Evolutionary conservation across 2,329 filamentous ascomycete species (phyloP), one percentile per base, ranked within the genome.

Genomic region (Chrysosporium keratinophilum): DNA sequence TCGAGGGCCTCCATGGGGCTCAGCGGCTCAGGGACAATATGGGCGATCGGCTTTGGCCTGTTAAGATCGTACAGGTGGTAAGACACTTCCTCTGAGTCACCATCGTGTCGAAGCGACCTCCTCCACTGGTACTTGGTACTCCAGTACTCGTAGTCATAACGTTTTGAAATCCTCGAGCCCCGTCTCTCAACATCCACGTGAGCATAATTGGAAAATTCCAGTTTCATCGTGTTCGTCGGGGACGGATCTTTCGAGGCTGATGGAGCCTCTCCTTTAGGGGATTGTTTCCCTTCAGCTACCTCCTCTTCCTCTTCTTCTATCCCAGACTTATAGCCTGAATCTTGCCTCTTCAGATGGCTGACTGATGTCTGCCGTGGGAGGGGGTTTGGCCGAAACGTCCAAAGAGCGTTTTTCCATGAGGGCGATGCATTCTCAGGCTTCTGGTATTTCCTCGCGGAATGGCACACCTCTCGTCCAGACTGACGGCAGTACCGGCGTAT

Each of bases 161-260:
- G 80, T 71, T 89, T 91, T 58, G 77, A 77, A 43, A 77, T 74
- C 60, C 81, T 83, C 49, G 78, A 74, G 5, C 85, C 85, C 20
- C 80, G 77, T 41, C 87, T 81, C 60, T 80, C 82, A 49, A 98
- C 73, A 59, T 95, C 87, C 40, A 97, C 82, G 62, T 93, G 88
- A 1, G 91, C 91, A 67, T 98, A 98, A 73, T 97, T 98, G 60
- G 88, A 94, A 67, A 96, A 98, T 67, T 97, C 91, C 34, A 98
- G 79, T 70, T 89, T 87, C 67, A 91, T 86, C 35, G 79, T 84
- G 68, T 95, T 88, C 55, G 84, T 87, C 15, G 87, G 80, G 43
- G 75, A 64, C 51, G 70, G 63, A 14, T 40, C 35, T 40, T 47
- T 48, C 31, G 15, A 19, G 14, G 37, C 14, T n/a, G 5, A 2